phyloP scores from a whole-genome alignment of 805 yeast genomes.

The Candida maltosa region DNA sequence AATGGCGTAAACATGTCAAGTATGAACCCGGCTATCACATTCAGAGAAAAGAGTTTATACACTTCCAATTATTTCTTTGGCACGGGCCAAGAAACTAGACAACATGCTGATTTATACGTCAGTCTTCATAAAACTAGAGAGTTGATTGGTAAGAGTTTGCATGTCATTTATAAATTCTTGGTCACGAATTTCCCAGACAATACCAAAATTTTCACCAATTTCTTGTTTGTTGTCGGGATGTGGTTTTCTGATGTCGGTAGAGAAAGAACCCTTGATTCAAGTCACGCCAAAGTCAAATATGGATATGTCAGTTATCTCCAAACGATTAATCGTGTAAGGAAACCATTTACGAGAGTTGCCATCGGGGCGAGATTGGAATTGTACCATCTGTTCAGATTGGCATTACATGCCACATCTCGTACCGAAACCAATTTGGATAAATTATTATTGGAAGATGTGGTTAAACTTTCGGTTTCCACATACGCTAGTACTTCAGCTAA shows the following conservation, averaged over 20 bases:
- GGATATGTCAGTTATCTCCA: constrained; percentile 57
- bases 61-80: constrained; percentile 67
- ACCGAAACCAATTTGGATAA: constrained; percentile 65
- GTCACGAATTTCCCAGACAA: constrained; percentile 55
- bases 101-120: constrained; percentile 26
- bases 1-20: constrained; percentile 42
- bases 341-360: constrained; percentile 74
- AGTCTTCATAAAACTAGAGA: constrained; percentile 60
- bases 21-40: constrained; percentile 53
- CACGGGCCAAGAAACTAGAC: constrained; percentile 43
- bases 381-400: constrained; percentile 72
- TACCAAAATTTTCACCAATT: constrained; percentile 56
- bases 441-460: constrained; percentile 60
- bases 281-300: constrained; percentile 55
- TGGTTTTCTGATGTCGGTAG: constrained; percentile 83
- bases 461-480: constrained; percentile 60
- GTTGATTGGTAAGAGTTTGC: constrained; percentile 61
- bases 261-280: constrained; percentile 58
- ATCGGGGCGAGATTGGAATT: constrained; percentile 72
- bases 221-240: constrained; percentile 61
- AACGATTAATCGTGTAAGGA: constrained; percentile 56
- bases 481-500: constrained; percentile 66
- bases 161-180: constrained; percentile 49
- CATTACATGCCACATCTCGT: constrained; percentile 70
- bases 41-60: constrained; percentile 60